Evolutionary conservation across 2,329 filamentous ascomycete genomes (phyloP).

Genomic region (Gyromitra esculenta): DNA sequence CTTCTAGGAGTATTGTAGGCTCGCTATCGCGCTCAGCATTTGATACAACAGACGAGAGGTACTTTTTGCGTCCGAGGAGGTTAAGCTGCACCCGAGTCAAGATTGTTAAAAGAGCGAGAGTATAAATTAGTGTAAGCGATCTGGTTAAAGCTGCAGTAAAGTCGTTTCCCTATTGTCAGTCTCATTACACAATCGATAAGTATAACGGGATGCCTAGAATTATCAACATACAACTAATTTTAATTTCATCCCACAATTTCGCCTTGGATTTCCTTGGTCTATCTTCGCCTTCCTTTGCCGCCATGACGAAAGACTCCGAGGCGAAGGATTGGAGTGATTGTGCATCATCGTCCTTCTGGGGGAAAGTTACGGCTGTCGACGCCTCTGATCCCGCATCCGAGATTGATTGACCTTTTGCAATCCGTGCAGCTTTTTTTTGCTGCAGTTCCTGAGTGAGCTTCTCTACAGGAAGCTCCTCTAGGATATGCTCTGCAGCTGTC

Average conservation of each 20-base stretch:
- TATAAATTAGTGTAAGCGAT: constrained; percentile 91
- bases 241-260: constrained; percentile 96
- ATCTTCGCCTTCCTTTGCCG: constrained; percentile 53
- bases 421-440: constrained; percentile 82
- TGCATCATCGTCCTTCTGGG: constrained; percentile 66
- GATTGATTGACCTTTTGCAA: constrained; percentile 70
- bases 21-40: constrained; percentile 71
- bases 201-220: constrained; percentile 30
- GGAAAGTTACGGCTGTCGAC: constrained; percentile 69
- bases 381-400: constrained; percentile 62
- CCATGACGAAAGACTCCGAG: constrained; percentile 54
- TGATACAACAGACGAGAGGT: constrained; percentile 93
- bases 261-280: constrained; percentile 82
- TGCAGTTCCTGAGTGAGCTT: constrained; percentile 92
- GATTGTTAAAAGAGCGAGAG: constrained; percentile 85
- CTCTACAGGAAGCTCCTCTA: constrained; percentile 89
- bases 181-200: constrained; percentile 4
- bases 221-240: constrained; percentile 80
- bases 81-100: constrained; percentile 96
- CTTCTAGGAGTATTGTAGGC: constrained; percentile 89
- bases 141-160: constrained; percentile 77
- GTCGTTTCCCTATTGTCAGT: constrained; percentile 24
- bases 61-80: constrained; percentile 91
- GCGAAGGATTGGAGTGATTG: constrained; percentile 58
- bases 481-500: constrained; percentile 87